Percentiles rank a stretch among this genome's conserved stretches.
Evolutionary conservation across 140 eudicot species (phyloP).

Genomic region (Senecio squalidus): DNA sequence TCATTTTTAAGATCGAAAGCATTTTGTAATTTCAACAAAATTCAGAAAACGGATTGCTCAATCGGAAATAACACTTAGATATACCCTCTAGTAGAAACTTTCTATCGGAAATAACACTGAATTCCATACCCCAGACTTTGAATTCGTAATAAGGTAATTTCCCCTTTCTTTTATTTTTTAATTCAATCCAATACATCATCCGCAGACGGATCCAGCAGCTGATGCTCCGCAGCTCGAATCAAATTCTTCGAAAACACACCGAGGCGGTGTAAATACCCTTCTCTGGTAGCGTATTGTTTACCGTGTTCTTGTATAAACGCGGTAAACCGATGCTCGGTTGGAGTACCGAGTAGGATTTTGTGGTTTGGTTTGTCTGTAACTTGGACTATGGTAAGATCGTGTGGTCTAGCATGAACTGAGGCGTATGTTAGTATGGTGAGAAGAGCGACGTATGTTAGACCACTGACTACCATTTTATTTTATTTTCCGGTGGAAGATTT

Average conservation of each 20-base stretch:
- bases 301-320: slow-evolving; percentile 49
- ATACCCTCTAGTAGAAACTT: no score
- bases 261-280: slow-evolving; percentile 75
- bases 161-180: no score
- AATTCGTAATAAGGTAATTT: no score
- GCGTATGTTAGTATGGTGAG: slow-evolving; percentile 38
- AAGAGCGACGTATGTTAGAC: slow-evolving; percentile 32
- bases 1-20: no score
- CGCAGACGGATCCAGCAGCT: slow-evolving; percentile 79
- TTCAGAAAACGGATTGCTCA: no score
- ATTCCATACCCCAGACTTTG: no score
- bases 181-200: no score
- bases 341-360: slow-evolving; percentile 51
- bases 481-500: no score
- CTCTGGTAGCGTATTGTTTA: slow-evolving; percentile 49
- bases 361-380: slow-evolving; percentile 47
- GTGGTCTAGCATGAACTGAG: slow-evolving; percentile 13
- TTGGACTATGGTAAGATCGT: slow-evolving; percentile 42
- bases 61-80: no score
- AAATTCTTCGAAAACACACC: slow-evolving; percentile 61
- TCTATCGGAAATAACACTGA: no score
- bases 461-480: slow-evolving; percentile 23
- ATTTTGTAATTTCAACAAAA: no score
- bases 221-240: slow-evolving; percentile 77
- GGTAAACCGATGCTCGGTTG: slow-evolving; percentile 45